Evolutionary conservation across 306 rosid genomes (phyloP), one percentile per base, ranked within the genome.

Genomic region (Prunus fruticosa): DNA sequence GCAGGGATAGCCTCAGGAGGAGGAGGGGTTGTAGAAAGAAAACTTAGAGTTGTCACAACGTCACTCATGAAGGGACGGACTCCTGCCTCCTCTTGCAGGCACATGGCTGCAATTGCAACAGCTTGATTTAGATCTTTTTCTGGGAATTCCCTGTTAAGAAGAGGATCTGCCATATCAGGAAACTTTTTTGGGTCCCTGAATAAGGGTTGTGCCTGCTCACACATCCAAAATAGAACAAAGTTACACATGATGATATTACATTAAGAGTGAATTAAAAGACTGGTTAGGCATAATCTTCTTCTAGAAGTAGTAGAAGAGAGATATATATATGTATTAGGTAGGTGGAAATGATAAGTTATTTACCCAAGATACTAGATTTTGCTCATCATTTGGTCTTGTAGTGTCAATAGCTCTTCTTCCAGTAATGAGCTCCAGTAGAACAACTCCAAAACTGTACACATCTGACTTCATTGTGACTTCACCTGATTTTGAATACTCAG

Each of bases 281-380:
- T 38, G 43, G 43, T 38, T 7, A 38, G 9, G 43, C 43, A 38
- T 38, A 7, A 38, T 38, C 43, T 6, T 38, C 43, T 38, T 38
- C 2, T 38, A 38, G 43, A 38, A 38, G 43, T 38, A 38, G 43
- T 20, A 57, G 3, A 57, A 50, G 6, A 30, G 0, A 30, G 3
- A 30, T 30, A 30, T 30, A 30, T 30, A 30, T 14, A 15, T 34
- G 2, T 62, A 62, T 27, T 6, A 51, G 54, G 18, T 20, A 46
- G 2, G 38, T n/a, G 47, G 13, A 10, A 68, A 23, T 57, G 63
- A 70, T 20, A 62, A 54, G 38, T 0, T 23, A 10, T 38, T 20
- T 89, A 94, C 96, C 98, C 98, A 94, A 79, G 95, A 41, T 76
- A 94, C 98, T 41, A 94, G 84, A 75, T 94, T 94, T 82, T 94